Evolutionary conservation across 2,329 filamentous ascomycete species (phyloP).

Genomic region (Aureobasidium leucospermi): DNA sequence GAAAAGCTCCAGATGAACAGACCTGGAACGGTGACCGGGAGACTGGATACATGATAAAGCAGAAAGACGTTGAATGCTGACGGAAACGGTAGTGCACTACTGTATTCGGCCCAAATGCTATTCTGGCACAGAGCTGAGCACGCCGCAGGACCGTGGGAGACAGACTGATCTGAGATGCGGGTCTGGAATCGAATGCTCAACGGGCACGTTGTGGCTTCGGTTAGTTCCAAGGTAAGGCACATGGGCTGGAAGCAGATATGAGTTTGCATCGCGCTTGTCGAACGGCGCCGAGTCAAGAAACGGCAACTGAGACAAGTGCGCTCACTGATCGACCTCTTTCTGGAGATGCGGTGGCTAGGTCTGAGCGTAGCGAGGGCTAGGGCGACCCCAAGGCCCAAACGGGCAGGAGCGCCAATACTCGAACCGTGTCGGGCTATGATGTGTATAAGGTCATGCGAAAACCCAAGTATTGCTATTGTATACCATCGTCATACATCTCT

Average conservation of each 20-base stretch:
- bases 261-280: constrained; percentile 6
- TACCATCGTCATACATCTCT: constrained; percentile 1
- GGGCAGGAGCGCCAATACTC: background rate
- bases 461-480: background rate
- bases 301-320: constrained; percentile 9
- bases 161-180: constrained; percentile 8
- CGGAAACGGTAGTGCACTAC: constrained; percentile 13
- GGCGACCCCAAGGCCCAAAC: background rate
- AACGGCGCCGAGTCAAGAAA: constrained; percentile 10
- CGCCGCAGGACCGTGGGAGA: constrained; percentile 4
- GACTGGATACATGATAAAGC: constrained; percentile 14
- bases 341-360: constrained; percentile 1
- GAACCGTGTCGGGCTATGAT: background rate
- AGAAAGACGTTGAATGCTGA: constrained; percentile 14
- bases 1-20: constrained; percentile 4
- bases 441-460: background rate
- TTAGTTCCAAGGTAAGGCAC: constrained; percentile 1
- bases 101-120: constrained; percentile 13
- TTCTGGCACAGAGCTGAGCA: constrained; percentile 4
- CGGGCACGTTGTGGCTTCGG: constrained; percentile 10
- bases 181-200: constrained; percentile 10
- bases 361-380: constrained; percentile 8
- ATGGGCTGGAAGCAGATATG: constrained; percentile 5
- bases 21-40: background rate
- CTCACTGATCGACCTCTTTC: constrained; percentile 1